Evolutionary conservation across 371 early-diverging fungal species (phyloP).

Genomic region (Mortierella sp.): DNA sequence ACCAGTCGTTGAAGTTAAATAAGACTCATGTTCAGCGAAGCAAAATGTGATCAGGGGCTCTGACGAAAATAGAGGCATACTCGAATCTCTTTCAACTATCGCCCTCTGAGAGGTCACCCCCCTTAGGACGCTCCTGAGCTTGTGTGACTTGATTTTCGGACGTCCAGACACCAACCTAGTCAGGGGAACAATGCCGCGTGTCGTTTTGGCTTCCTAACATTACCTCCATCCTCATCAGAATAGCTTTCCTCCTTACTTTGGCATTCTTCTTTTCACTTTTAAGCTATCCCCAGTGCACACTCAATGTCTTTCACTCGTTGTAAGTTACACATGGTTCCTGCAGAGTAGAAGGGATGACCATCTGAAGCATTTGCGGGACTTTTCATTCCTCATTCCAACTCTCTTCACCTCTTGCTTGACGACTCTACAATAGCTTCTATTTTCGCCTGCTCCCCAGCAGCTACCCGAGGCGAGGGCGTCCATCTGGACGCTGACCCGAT

Average conservation of each 20-base stretch:
- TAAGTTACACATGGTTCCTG: constrained; percentile 6
- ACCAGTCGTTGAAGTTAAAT: no score
- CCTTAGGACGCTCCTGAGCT: no score
- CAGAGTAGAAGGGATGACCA: no score
- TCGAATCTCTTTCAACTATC: no score
- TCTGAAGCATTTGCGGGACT: not conserved
- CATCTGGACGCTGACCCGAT: constrained; percentile 89
- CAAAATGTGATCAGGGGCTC: no score
- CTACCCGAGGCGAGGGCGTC: constrained; percentile 84
- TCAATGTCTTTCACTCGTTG: constrained; percentile 39
- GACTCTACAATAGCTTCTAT: constrained; percentile 60
- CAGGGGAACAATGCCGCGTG: no score
- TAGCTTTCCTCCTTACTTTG: not conserved
- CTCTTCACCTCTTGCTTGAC: not conserved
- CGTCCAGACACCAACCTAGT: no score
- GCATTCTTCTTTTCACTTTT: not conserved
- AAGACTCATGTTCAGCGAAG: no score
- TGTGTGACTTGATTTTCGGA: no score
- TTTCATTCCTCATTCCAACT: not conserved
- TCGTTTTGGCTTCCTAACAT: no score
- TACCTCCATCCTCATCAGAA: not conserved
- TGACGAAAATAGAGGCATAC: no score
- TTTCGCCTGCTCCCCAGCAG: constrained; percentile 83
- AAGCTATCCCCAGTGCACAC: not conserved
- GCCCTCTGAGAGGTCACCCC: no score